Percentiles rank a stretch among this genome's conserved stretches.
Conservation (phyloP, 257 asterid species). For the Solanum bulbocastanum region DNA sequence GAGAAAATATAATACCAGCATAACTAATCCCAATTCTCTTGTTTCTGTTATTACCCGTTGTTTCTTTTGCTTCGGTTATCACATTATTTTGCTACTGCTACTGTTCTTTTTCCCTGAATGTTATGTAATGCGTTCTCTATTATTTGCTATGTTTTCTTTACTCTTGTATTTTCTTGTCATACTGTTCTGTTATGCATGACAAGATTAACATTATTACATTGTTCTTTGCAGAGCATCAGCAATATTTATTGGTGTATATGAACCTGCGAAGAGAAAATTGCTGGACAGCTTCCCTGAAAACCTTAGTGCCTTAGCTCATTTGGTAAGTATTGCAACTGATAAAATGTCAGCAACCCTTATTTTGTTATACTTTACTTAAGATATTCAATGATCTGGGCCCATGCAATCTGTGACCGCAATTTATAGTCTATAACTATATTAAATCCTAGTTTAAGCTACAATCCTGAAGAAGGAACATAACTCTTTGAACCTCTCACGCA, state of each 20-base stretch:
- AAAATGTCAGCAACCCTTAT: neutral
- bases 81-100: neutral
- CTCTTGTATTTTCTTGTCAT: neutral
- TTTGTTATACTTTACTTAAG: neutral
- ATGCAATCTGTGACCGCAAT: neutral
- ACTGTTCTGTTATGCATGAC: neutral
- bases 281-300: slow-evolving; percentile 43
- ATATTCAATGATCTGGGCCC: neutral
- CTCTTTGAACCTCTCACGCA: neutral
- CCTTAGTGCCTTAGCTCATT: slow-evolving; percentile 54
- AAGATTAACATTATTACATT: neutral
- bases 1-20: neutral
- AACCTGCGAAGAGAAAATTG: slow-evolving; percentile 51
- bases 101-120: neutral
- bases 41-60: neutral
- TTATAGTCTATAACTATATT: neutral
- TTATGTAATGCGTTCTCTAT: neutral
- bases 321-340: slow-evolving; percentile 27
- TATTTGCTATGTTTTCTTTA: neutral
- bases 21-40: neutral
- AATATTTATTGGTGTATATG: slow-evolving; percentile 59
- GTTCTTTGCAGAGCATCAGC: slow-evolving; percentile 56
- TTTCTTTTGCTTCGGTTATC: neutral
- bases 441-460: neutral
- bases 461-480: neutral